Evolutionary conservation across 768 basidiomycete species (phyloP).

Genomic region (Omphalotus guepiniiformis): DNA sequence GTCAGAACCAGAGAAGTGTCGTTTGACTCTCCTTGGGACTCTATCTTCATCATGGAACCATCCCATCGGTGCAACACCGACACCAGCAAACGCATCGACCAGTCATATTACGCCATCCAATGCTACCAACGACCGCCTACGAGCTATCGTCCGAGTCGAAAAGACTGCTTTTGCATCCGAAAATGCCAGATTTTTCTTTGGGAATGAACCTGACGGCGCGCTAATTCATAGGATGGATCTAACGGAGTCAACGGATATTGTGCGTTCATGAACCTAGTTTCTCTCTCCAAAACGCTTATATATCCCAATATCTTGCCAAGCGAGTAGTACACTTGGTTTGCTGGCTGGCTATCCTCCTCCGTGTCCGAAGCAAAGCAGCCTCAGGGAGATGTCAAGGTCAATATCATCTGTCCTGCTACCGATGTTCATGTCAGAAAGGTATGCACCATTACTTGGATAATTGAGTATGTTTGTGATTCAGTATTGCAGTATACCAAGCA

Average conservation of each 20-base stretch:
- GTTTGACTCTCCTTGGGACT: slow-evolving; percentile 46
- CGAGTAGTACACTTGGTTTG: slow-evolving; percentile 73
- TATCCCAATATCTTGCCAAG: slow-evolving; percentile 2
- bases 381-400: slow-evolving; percentile 71
- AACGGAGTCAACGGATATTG: slow-evolving; percentile 67
- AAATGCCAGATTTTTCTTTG: slow-evolving; percentile 33
- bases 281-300: neutral
- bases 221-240: slow-evolving; percentile 39
- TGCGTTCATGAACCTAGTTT: too few species aligned
- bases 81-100: neutral
- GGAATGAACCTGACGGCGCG: slow-evolving; percentile 27
- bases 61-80: slow-evolving; percentile 8
- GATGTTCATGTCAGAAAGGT: slow-evolving; percentile 87
- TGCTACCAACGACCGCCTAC: slow-evolving; percentile 23
- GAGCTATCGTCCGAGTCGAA: slow-evolving; percentile 73
- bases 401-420: slow-evolving; percentile 83
- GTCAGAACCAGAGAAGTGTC: slow-evolving; percentile 20
- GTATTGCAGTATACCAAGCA: slow-evolving; percentile 69
- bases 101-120: neutral
- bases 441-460: neutral
- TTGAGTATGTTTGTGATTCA: neutral
- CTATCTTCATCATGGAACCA: slow-evolving; percentile 31
- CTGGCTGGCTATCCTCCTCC: slow-evolving; percentile 58
- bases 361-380: slow-evolving; percentile 31
- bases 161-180: slow-evolving; percentile 61